Conservation (phyloP, 768 basidiomycete genomes). For the Dictyophora rubrovolvata region DNA sequence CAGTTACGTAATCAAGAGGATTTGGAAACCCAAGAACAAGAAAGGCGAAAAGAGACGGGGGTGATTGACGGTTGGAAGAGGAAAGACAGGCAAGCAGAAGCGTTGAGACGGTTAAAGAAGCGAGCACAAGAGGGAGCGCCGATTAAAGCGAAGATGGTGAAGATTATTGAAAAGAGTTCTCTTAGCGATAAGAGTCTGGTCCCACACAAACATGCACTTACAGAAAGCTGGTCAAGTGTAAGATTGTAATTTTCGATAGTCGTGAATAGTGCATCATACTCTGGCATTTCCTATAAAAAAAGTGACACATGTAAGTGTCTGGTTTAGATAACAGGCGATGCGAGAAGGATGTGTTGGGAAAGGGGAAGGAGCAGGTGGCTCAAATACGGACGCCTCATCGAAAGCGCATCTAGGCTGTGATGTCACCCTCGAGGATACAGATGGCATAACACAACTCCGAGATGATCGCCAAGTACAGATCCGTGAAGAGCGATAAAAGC, state of each 20-base stretch:
- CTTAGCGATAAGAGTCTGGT: conserved; percentile 14
- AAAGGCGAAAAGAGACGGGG: too few relatives aligned
- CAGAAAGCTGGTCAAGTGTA: conserved; percentile 63
- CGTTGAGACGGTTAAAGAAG: too few relatives aligned
- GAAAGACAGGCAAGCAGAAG: too few relatives aligned
- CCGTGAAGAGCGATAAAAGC: not conserved
- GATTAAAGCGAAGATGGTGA: not conserved
- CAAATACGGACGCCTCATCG: not conserved
- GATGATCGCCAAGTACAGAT: not conserved
- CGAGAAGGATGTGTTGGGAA: not conserved
- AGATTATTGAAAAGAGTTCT: not conserved
- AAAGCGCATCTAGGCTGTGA: too few relatives aligned
- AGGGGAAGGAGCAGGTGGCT: not conserved
- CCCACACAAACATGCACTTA: conserved; percentile 21
- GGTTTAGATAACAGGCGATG: not conserved
- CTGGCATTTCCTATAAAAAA: conserved; percentile 60
- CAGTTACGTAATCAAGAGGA: not conserved
- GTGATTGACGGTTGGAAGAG: too few relatives aligned
- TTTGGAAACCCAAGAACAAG: not conserved
- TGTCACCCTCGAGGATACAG: too few relatives aligned
- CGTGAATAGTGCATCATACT: conserved; percentile 59
- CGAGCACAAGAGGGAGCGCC: not conserved
- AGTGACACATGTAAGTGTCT: not conserved
- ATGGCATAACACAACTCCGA: not conserved
- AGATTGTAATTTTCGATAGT: conserved; percentile 73